Conservation (phyloP, 768 basidiomycete species). For the Naematelia encephala region DNA sequence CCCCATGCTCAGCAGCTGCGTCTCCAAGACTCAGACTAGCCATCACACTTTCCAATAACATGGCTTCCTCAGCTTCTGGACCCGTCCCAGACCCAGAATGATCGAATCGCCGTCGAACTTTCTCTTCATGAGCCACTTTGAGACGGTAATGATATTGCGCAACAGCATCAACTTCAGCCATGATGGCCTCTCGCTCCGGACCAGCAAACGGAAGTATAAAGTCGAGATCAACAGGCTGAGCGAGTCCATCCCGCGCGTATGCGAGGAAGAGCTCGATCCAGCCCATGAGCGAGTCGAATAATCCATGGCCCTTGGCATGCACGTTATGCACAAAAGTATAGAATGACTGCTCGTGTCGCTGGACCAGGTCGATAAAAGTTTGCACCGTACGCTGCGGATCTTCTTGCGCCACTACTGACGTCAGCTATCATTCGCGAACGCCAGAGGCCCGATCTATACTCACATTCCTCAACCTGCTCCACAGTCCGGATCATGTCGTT, state of each 20-base stretch:
- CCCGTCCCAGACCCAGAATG: constrained; percentile 55
- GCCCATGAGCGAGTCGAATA: constrained; percentile 89
- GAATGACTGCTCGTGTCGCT: constrained; percentile 91
- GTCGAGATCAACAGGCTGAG: constrained; percentile 71
- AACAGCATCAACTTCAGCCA: constrained; percentile 82
- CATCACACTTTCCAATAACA: constrained; percentile 74
- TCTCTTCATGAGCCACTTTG: constrained; percentile 88
- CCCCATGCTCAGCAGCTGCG: constrained; percentile 65
- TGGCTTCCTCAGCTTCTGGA: constrained; percentile 78
- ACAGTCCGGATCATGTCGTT: constrained; percentile 94
- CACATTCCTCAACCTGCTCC: constrained; percentile 79
- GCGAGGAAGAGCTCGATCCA: constrained; percentile 97
- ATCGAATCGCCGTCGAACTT: constrained; percentile 79
- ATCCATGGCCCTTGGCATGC: constrained; percentile 88
- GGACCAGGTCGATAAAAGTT: constrained; percentile 85
- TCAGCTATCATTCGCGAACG: neutral
- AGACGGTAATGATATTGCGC: constrained; percentile 90
- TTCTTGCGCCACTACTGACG: constrained; percentile 65
- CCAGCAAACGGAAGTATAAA: constrained; percentile 81
- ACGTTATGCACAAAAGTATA: constrained; percentile 98
- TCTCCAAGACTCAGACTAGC: constrained; percentile 78
- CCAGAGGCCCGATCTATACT: constrained; percentile 47
- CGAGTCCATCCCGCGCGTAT: constrained; percentile 82
- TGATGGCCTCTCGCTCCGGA: constrained; percentile 67
- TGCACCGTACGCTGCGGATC: constrained; percentile 85